A percentile compares a stretch with the other conserved stretches of the same genome.
phyloP scores from a whole-genome alignment of 768 basidiomycete genomes.

The Leccinum subtestaceum region DNA sequence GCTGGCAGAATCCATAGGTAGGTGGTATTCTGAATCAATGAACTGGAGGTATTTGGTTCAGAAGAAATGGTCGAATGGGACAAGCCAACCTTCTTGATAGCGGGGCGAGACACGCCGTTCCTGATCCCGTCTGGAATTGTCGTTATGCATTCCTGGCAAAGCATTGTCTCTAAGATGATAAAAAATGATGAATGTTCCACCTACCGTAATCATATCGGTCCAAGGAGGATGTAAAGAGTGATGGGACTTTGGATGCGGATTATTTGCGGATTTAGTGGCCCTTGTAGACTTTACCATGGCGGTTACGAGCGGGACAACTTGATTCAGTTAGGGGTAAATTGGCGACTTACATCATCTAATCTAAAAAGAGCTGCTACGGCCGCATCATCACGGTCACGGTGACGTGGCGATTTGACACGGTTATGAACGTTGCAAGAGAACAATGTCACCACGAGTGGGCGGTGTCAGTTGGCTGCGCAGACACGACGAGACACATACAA shows the following conservation, averaged over 20 bases:
- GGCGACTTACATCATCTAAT: background rate
- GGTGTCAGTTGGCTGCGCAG: background rate
- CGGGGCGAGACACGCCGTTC: constrained; percentile 68
- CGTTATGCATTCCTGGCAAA: constrained; percentile 66
- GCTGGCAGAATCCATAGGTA: constrained; percentile 45
- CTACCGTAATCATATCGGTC: constrained; percentile 44
- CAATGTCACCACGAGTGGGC: background rate
- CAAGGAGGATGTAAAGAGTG: constrained; percentile 51
- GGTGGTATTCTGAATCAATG: constrained; percentile 53
- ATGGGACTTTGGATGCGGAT: constrained; percentile 30
- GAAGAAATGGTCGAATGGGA: background rate
- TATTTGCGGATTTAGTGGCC: constrained; percentile 4
- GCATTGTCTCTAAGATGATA: background rate
- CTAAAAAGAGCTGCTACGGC: background rate
- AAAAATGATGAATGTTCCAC: constrained; percentile 6
- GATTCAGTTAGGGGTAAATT: constrained; percentile 5
- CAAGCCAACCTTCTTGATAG: constrained; percentile 71
- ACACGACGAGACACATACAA: background rate
- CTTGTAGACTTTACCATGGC: constrained; percentile 12
- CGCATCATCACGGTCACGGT: background rate
- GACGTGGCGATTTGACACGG: background rate
- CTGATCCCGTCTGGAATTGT: constrained; percentile 63
- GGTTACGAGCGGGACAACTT: background rate
- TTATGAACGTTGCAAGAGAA: background rate
- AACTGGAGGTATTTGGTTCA: constrained; percentile 34